Evolutionary conservation across 176 grass and related monocot genomes (phyloP), one percentile per base, ranked within the genome.

Genomic region (Chrysopogon serrulatus): DNA sequence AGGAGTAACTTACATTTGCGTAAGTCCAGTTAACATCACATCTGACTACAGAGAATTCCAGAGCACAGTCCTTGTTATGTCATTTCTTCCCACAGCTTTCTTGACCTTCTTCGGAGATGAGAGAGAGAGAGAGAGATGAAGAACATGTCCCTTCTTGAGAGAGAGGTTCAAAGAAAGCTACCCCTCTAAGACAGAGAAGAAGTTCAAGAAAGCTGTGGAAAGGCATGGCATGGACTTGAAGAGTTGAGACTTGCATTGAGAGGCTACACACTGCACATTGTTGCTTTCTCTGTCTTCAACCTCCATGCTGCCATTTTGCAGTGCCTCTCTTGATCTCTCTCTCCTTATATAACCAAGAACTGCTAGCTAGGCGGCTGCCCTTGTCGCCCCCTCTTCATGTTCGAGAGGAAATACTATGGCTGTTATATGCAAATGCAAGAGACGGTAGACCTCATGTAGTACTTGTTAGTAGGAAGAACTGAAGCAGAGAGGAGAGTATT

Each of bases 161-260:
- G 74, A 48, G 28, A 21, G 2, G 14, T 39, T 39, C 37, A 35
- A 61, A 28, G 19, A 79, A 27, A 33, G 35, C 18, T 54, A 23
- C 49, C 48, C 18, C 21, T 21, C 18, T 21, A 10, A 53, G 39
- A 63, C 44, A 66, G 48, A 74, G 31, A 56, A 86, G 91, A 96
- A 98, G 96, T 98, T 98, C 96, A 98, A 98, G 93, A 98, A 98
- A 98, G 96, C 96, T 95, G 96, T 98, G 96, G 96, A 98, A 98
- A 88, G 91, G 89, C 43, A 98, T 98, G 92, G 53, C 90, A 85
- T 89, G 95, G 95, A 94, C 71, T 85, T 74, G 75, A 74, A 79
- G 56, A 30, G 34, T 30, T 42, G 73, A n/a, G n/a, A n/a, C n/a
- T n/a, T n/a, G n/a, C n/a, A n/a, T n/a, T n/a, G n/a, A 64, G 6